Conservation (phyloP, 352 stramenopile genomes). For the Phytopythium montanum region DNA sequence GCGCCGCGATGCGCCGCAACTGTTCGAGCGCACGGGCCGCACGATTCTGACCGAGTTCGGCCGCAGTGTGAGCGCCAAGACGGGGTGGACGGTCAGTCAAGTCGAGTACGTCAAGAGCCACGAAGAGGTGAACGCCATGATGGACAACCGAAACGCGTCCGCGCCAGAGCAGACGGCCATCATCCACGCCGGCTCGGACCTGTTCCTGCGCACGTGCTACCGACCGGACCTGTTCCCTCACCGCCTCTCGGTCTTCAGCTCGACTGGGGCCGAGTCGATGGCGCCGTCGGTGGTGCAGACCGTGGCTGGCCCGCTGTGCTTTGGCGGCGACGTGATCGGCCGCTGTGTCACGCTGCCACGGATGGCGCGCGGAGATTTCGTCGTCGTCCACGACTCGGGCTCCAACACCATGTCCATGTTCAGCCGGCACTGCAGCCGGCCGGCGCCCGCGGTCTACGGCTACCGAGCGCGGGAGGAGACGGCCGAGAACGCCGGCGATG, state of each 20-base stretch:
- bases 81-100: slow-evolving; percentile 77
- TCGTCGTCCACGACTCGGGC: slow-evolving; percentile 86
- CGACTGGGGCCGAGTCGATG: slow-evolving; percentile 39
- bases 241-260: slow-evolving; percentile 80
- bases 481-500: not conserved
- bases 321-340: slow-evolving; percentile 88
- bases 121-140: slow-evolving; percentile 23
- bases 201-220: slow-evolving; percentile 89
- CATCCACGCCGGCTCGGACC: slow-evolving; percentile 88
- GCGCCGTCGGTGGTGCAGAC: slow-evolving; percentile 51
- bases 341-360: slow-evolving; percentile 47
- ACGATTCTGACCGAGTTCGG: slow-evolving; percentile 93
- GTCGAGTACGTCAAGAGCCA: slow-evolving; percentile 91
- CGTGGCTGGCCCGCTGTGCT: slow-evolving; percentile 90
- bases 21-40: slow-evolving; percentile 77
- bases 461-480: slow-evolving; percentile 34
- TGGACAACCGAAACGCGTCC: not conserved
- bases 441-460: slow-evolving; percentile 76
- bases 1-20: slow-evolving; percentile 51
- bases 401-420: slow-evolving; percentile 89
- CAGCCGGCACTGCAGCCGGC: slow-evolving; percentile 84
- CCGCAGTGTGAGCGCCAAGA: slow-evolving; percentile 82
- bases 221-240: slow-evolving; percentile 71
- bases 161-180: slow-evolving; percentile 58
- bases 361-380: slow-evolving; percentile 69